Evolutionary conservation across 495 filamentous ascomycete species (phyloP).

Genomic region (Cudoniella acicularis): DNA sequence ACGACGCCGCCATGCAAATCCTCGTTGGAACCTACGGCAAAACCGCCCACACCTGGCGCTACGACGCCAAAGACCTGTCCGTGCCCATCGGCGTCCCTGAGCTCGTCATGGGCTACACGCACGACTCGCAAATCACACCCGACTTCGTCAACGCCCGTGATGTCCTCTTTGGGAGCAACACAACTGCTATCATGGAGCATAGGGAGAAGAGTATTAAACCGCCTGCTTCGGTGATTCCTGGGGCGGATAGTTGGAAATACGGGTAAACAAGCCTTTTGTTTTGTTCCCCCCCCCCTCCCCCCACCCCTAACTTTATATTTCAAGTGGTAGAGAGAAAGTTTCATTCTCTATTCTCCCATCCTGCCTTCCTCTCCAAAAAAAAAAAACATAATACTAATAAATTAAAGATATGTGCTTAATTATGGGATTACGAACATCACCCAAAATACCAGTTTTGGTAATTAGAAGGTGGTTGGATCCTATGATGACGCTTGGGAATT

Average conservation of each 20-base stretch:
- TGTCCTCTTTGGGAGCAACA: neutral
- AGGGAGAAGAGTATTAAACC: neutral
- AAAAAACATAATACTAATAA: no score
- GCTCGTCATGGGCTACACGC: conserved; percentile 32
- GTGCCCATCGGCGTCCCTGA: conserved; percentile 32
- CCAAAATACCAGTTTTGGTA: no score
- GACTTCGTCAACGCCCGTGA: neutral
- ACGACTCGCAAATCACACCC: conserved; percentile 17
- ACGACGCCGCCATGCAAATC: conserved; percentile 29
- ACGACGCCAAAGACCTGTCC: conserved; percentile 23
- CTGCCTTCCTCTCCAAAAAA: no score
- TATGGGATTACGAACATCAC: no score
- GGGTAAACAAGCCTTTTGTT: no score
- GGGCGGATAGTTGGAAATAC: neutral
- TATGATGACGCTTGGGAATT: no score
- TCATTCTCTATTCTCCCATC: no score
- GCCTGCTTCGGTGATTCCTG: neutral
- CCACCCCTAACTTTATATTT: no score
- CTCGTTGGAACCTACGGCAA: conserved; percentile 33
- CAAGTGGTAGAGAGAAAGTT: no score
- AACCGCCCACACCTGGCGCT: conserved; percentile 34
- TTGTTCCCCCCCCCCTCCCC: no score
- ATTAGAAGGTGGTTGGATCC: no score
- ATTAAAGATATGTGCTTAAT: neutral
- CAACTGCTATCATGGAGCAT: neutral